These are phyloP conservation scores for Choiromyces venosus DNA, from an alignment of 495 filamentous ascomycete genomes.

Conservation along the genomic window DNA sequence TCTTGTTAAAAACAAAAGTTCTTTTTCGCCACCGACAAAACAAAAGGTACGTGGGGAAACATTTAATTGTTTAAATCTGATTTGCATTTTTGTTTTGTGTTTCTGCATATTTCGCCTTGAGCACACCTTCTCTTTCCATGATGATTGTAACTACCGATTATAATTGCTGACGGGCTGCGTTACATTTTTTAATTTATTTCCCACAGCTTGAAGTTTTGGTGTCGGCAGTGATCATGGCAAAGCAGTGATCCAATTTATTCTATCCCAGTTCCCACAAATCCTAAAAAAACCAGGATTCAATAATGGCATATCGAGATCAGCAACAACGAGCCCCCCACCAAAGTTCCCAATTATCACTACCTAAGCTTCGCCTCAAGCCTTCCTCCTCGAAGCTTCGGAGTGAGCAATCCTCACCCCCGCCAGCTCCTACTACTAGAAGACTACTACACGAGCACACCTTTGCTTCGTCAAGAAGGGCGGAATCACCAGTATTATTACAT, in stretches of 20 bases:
- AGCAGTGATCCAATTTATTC: background rate
- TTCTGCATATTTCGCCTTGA: background rate
- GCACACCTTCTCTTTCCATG: background rate
- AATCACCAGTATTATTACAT: constrained; percentile 9
- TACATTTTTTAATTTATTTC: background rate
- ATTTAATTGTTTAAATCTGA: background rate
- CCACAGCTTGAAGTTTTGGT: background rate
- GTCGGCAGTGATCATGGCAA: background rate
- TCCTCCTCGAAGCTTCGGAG: constrained; percentile 28
- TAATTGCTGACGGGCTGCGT: background rate
- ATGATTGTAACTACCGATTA: background rate
- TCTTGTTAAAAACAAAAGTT: background rate
- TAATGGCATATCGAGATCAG: constrained; percentile 33
- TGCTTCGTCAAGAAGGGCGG: constrained; percentile 23
- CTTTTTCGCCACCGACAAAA: background rate
- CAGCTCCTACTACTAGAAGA: background rate
- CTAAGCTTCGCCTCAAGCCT: constrained; percentile 31
- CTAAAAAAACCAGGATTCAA: constrained; percentile 18
- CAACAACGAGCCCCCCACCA: constrained; percentile 25
- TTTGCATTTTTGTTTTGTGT: background rate
- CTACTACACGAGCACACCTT: constrained; percentile 21
- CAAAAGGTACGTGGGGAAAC: background rate
- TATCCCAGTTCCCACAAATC: constrained; percentile 8
- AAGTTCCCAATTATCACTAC: constrained; percentile 27
- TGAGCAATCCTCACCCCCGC: constrained; percentile 18